Conservation (phyloP, 2,329 filamentous ascomycete species). For the Podosphaera fusca region DNA sequence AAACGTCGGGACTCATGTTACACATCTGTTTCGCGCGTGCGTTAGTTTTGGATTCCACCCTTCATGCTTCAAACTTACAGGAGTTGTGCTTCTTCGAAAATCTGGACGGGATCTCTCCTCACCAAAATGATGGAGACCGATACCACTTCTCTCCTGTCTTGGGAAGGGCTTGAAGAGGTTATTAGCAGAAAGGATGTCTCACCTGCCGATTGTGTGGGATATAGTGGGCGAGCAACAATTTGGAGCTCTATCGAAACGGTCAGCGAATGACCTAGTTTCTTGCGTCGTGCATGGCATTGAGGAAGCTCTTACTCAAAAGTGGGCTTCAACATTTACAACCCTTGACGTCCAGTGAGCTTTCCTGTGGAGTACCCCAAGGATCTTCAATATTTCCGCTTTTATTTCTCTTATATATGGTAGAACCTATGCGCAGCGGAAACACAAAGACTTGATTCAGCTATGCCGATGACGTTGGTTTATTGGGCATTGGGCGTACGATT, state of each 20-base stretch:
- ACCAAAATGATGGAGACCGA: background rate
- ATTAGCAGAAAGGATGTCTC: background rate
- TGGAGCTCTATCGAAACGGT: no score
- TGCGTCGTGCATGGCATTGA: no score
- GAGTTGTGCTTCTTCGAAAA: background rate
- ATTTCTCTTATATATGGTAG: no score
- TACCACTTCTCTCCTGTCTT: background rate
- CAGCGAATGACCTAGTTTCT: no score
- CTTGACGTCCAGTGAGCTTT: no score
- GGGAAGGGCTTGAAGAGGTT: background rate
- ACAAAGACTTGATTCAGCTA: no score
- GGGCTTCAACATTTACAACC: background rate
- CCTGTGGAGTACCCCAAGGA: no score
- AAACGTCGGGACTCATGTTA: background rate
- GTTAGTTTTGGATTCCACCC: background rate
- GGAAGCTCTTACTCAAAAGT: no score
- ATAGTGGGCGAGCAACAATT: background rate
- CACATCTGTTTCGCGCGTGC: background rate
- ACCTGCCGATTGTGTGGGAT: background rate
- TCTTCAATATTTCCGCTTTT: no score
- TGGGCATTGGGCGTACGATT: no score
- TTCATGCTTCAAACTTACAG: background rate
- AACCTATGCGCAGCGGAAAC: no score
- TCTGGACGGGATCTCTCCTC: background rate
- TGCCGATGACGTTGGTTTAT: no score